A percentile compares a stretch with the other conserved stretches of the same genome.
Conservation (phyloP, 495 filamentous ascomycete genomes). For the Tuber melanosporum region DNA sequence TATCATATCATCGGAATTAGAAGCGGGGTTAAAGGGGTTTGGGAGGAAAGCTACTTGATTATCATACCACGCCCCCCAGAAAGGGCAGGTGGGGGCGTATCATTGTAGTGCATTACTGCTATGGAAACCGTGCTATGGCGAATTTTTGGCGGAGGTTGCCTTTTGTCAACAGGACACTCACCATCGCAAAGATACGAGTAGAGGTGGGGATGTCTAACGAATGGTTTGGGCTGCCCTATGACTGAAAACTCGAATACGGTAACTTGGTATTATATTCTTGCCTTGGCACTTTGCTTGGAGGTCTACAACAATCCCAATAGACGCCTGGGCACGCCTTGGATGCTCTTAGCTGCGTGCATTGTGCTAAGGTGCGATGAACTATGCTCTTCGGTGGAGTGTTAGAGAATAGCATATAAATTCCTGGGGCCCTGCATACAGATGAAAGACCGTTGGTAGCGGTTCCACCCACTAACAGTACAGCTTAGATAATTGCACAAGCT, state of each 20-base stretch:
- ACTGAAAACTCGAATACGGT: background rate
- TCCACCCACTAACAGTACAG: background rate
- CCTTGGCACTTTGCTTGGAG: background rate
- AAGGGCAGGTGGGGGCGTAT: background rate
- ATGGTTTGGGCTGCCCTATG: background rate
- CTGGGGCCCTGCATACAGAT: background rate
- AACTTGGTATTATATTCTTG: background rate
- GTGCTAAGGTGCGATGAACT: background rate
- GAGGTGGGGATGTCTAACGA: background rate
- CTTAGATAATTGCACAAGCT: background rate
- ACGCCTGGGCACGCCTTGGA: background rate
- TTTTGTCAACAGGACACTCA: background rate
- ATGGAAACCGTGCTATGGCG: background rate
- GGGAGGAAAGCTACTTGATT: background rate
- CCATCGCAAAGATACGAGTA: background rate
- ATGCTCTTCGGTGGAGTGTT: background rate
- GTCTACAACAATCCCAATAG: background rate
- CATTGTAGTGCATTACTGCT: background rate
- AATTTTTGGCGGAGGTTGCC: background rate
- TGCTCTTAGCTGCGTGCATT: background rate
- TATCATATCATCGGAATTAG: background rate
- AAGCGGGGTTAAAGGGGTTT: background rate
- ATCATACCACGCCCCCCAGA: background rate
- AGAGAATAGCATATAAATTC: background rate
- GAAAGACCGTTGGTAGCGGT: background rate